Percentiles rank a stretch among this genome's conserved stretches.
phyloP scores from a whole-genome alignment of 495 filamentous ascomycete species.

The Collariella sp. region DNA sequence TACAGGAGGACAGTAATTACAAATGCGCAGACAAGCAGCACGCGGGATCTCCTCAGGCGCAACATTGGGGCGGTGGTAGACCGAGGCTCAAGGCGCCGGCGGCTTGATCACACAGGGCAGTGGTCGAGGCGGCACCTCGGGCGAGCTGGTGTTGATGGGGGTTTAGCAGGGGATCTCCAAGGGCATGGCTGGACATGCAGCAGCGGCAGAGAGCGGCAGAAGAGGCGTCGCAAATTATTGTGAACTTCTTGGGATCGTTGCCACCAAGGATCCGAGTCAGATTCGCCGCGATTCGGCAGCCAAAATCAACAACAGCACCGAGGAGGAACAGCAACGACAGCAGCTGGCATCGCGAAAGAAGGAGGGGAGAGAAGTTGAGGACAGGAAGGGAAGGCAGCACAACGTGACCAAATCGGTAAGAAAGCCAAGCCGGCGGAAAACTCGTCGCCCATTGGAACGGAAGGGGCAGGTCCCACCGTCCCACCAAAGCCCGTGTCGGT shows the following conservation, averaged over 20 bases:
- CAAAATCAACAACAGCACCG: not conserved
- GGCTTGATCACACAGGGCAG: not conserved
- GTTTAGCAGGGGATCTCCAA: not conserved
- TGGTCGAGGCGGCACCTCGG: not conserved
- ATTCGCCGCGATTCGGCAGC: too few species aligned
- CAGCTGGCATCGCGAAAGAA: not conserved
- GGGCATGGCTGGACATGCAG: slow-evolving; percentile 6
- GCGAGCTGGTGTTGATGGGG: not conserved
- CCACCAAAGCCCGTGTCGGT: too few species aligned
- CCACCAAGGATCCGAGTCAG: too few species aligned
- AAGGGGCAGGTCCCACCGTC: too few species aligned
- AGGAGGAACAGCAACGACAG: not conserved
- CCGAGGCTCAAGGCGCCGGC: not conserved
- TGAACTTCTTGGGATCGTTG: not conserved
- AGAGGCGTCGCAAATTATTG: not conserved
- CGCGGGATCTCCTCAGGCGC: slow-evolving; percentile 67
- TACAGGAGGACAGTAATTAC: slow-evolving; percentile 56
- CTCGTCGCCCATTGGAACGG: not conserved
- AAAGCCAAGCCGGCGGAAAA: slow-evolving; percentile 3
- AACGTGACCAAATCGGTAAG: not conserved
- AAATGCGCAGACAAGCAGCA: slow-evolving; percentile 61
- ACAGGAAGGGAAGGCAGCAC: not conserved
- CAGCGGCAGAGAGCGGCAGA: not conserved
- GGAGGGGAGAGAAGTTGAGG: not conserved
- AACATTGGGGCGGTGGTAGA: slow-evolving; percentile 47